These are phyloP conservation scores for Hypoxylon sp. DNA, from an alignment of 2,329 filamentous ascomycete genomes.

Conservation along the genomic window DNA sequence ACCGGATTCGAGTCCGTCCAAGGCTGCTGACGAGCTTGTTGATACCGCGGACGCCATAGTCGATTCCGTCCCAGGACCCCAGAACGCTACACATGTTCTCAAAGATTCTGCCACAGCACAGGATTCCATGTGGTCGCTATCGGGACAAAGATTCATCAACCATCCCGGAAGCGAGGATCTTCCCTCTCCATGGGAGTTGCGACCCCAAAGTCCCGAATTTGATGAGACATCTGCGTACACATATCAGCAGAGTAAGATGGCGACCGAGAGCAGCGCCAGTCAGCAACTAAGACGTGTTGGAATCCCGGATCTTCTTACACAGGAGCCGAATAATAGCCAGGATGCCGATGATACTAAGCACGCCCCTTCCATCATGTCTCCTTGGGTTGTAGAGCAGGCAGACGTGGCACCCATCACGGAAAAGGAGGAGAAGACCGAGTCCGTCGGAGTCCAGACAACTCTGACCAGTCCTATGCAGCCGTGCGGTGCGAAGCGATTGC, in stretches of 20 bases:
- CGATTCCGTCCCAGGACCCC: conserved; percentile 6
- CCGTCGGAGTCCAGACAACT: neutral
- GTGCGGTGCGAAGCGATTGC: conserved; percentile 43
- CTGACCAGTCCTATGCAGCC: neutral
- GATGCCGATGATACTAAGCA: neutral
- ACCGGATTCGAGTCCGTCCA: neutral
- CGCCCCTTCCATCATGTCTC: neutral
- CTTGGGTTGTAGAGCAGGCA: neutral
- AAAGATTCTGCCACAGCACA: conserved; percentile 2
- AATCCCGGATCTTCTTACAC: conserved; percentile 47
- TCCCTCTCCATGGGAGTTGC: conserved; percentile 12
- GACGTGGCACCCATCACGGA: neutral
- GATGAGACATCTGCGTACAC: conserved; percentile 52
- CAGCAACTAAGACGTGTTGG: conserved; percentile 41
- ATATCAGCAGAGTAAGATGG: conserved; percentile 49
- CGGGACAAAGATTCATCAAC: conserved; percentile 53
- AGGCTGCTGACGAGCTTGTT: conserved; percentile 4
- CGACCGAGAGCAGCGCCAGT: conserved; percentile 23
- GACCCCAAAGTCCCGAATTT: conserved; percentile 41
- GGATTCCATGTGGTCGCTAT: conserved; percentile 42
- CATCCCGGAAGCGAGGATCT: conserved; percentile 38
- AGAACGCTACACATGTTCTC: neutral
- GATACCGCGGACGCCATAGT: neutral
- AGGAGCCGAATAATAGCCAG: conserved; percentile 41
- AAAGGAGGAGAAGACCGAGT: neutral